phyloP scores from a whole-genome alignment of 768 basidiomycete genomes.

The Tephrocybe sp. region DNA sequence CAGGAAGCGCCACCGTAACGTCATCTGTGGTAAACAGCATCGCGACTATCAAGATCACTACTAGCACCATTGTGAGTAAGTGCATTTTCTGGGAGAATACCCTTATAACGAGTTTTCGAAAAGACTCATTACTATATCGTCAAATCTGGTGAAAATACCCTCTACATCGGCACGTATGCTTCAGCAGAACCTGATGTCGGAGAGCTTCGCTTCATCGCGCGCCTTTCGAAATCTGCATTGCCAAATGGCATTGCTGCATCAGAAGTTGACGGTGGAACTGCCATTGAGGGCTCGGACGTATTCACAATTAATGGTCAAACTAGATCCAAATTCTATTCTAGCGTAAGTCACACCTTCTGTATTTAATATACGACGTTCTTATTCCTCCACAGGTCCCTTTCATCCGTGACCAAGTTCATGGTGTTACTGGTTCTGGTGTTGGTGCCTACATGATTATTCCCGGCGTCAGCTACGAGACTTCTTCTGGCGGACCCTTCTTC shows the following conservation, averaged over 20 bases:
- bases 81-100: not conserved
- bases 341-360: slow-evolving; percentile 25
- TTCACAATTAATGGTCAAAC: slow-evolving; percentile 44
- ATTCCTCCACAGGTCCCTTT: slow-evolving; percentile 35
- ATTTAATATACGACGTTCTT: not conserved
- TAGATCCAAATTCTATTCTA: slow-evolving; percentile 49
- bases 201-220: slow-evolving; percentile 48
- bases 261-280: slow-evolving; percentile 41
- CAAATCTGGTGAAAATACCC: slow-evolving; percentile 40
- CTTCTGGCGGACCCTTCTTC: slow-evolving; percentile 52
- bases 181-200: slow-evolving; percentile 48
- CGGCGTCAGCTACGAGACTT: slow-evolving; percentile 42
- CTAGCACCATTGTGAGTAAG: slow-evolving; percentile 40
- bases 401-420: slow-evolving; percentile 51
- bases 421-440: slow-evolving; percentile 44
- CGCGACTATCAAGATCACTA: slow-evolving; percentile 40
- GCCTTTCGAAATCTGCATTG: slow-evolving; percentile 38
- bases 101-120: not conserved
- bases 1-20: slow-evolving; percentile 41
- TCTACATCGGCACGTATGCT: slow-evolving; percentile 47
- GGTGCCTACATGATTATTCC: slow-evolving; percentile 48
- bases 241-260: slow-evolving; percentile 38
- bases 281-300: slow-evolving; percentile 49
- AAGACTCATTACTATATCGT: slow-evolving; percentile 50
- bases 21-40: slow-evolving; percentile 40